Percentiles rank a stretch among this genome's conserved stretches.
These are phyloP conservation scores for Mycena belliarum DNA, from an alignment of 768 basidiomycete species.

Conservation along the genomic window DNA sequence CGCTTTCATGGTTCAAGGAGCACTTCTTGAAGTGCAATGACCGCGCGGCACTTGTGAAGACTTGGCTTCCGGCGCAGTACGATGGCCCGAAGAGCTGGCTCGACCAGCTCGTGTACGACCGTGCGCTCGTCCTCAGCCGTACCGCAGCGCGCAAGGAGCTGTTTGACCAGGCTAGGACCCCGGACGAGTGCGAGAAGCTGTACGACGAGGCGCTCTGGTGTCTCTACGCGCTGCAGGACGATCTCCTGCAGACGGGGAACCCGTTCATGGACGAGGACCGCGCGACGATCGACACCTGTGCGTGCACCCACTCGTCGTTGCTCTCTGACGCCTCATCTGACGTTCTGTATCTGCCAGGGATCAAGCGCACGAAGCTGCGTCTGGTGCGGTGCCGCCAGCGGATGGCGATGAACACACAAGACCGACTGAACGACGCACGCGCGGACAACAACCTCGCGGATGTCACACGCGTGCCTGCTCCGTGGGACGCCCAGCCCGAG, in stretches of 20 bases:
- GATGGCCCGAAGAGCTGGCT: conserved; percentile 81
- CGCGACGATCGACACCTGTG: conserved; percentile 76
- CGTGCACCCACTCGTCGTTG: conserved; percentile 25
- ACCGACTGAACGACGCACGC: conserved; percentile 73
- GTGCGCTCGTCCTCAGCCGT: conserved; percentile 84
- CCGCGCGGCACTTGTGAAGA: conserved; percentile 84
- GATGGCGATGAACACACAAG: conserved; percentile 74
- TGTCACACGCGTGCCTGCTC: conserved; percentile 67
- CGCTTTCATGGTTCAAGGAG: conserved; percentile 87
- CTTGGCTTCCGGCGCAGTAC: conserved; percentile 83
- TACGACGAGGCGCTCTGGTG: conserved; percentile 97
- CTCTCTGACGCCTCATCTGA: too few species aligned
- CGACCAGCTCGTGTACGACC: conserved; percentile 91
- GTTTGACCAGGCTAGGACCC: conserved; percentile 70
- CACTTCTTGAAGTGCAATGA: conserved; percentile 95
- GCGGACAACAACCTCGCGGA: conserved; percentile 82
- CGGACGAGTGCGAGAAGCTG: conserved; percentile 86
- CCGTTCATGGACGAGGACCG: conserved; percentile 85
- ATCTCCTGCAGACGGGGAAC: conserved; percentile 77
- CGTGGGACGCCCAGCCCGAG: conserved; percentile 60
- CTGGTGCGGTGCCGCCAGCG: conserved; percentile 76
- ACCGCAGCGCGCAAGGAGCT: conserved; percentile 91
- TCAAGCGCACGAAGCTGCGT: conserved; percentile 81
- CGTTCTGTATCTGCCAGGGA: conserved; percentile 49
- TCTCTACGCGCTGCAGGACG: conserved; percentile 89